Conservation (phyloP, 805 yeast genomes). For the Candida nonsorbophila region DNA sequence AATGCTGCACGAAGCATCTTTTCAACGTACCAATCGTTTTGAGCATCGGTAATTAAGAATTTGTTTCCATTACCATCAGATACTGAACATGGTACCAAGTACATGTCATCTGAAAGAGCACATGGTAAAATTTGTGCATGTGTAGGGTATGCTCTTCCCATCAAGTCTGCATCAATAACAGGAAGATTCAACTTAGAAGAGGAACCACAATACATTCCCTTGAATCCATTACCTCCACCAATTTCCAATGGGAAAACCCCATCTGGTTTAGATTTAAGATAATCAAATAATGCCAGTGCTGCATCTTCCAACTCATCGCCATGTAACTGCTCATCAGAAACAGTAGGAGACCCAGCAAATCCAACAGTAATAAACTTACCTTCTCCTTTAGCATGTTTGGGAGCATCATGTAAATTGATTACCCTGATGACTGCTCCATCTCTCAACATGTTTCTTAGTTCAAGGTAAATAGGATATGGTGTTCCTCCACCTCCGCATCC, state of each 20-base stretch:
- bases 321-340: constrained; percentile 36
- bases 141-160: constrained; percentile 42
- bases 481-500: constrained; percentile 52
- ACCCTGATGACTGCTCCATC: constrained; percentile 29
- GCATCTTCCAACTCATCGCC: constrained; percentile 33
- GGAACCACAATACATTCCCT: constrained; percentile 9
- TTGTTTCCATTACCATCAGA: constrained; percentile 40
- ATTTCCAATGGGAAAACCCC: constrained; percentile 35
- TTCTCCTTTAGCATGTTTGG: constrained; percentile 14
- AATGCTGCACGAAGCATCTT: constrained; percentile 36
- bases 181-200: constrained; percentile 18
- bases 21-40: constrained; percentile 27
- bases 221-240: constrained; percentile 40
- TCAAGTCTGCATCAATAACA: constrained; percentile 35
- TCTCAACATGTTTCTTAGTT: constrained; percentile 24
- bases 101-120: constrained; percentile 13
- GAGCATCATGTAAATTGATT: constrained; percentile 25
- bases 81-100: constrained; percentile 19
- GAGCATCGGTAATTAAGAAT: constrained; percentile 24
- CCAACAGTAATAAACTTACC: constrained; percentile 25
- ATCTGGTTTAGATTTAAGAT: constrained; percentile 21
- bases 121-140: constrained; percentile 35
- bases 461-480: constrained; percentile 37
- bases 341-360: constrained; percentile 43
- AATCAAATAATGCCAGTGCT: constrained; percentile 20